These are phyloP conservation scores for Ogataea saltuana DNA, from an alignment of 805 yeast genomes.

Conservation along the genomic window DNA sequence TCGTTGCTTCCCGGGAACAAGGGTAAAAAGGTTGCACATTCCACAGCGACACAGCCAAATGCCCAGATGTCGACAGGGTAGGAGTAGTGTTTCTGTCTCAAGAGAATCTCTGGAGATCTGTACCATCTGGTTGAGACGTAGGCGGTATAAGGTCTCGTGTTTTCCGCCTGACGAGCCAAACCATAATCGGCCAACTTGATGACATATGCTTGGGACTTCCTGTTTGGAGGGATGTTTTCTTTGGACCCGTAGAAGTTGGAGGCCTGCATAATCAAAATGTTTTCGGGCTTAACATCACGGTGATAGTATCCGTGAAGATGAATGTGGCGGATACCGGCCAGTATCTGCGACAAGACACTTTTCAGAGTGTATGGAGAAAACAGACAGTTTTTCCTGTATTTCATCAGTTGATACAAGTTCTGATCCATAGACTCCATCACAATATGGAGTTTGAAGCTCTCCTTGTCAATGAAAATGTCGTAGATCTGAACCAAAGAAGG, in stretches of 20 bases:
- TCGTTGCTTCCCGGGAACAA: slow-evolving; percentile 83
- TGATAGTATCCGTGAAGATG: slow-evolving; percentile 72
- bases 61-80: slow-evolving; percentile 85
- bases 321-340: slow-evolving; percentile 79
- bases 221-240: slow-evolving; percentile 41
- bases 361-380: slow-evolving; percentile 62
- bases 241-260: slow-evolving; percentile 50
- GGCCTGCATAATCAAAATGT: slow-evolving; percentile 69
- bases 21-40: slow-evolving; percentile 70
- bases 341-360: slow-evolving; percentile 68
- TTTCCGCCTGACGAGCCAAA: slow-evolving; percentile 60
- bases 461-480: slow-evolving; percentile 76
- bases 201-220: slow-evolving; percentile 48
- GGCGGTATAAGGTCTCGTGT: slow-evolving; percentile 61
- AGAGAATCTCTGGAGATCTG: slow-evolving; percentile 76
- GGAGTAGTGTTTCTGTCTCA: slow-evolving; percentile 62
- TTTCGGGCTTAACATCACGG: slow-evolving; percentile 93
- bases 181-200: slow-evolving; percentile 83
- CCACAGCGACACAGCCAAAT: slow-evolving; percentile 76
- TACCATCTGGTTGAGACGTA: slow-evolving; percentile 88
- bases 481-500: slow-evolving; percentile 68
- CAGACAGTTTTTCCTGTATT: slow-evolving; percentile 50
- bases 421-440: slow-evolving; percentile 89
- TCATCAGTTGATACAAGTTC: slow-evolving; percentile 76
- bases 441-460: slow-evolving; percentile 63